phyloP scores from a whole-genome alignment of 2,329 filamentous ascomycete genomes.

The Ophiocordyceps australis region DNA sequence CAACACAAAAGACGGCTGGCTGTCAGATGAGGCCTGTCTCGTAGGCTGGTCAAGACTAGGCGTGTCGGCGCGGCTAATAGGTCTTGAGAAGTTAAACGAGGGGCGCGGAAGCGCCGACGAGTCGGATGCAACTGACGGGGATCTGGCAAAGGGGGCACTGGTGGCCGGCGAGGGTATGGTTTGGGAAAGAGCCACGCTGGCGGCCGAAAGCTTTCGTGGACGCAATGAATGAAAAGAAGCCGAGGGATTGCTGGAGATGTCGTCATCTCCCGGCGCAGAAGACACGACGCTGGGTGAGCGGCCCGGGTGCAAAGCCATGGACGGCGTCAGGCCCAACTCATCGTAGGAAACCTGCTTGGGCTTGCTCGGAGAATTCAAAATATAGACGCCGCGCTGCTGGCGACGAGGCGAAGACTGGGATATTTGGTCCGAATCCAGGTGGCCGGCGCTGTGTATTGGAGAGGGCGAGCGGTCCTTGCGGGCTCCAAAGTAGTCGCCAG shows the following conservation, averaged over 20 bases:
- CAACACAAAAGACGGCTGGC: slow-evolving; percentile 44
- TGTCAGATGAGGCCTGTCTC: slow-evolving; percentile 47
- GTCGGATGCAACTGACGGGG: slow-evolving; percentile 73
- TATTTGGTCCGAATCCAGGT: slow-evolving; percentile 10
- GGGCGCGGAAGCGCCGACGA: slow-evolving; percentile 55
- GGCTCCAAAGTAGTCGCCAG: slow-evolving; percentile 28
- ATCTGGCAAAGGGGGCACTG: slow-evolving; percentile 49
- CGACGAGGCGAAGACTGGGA: slow-evolving; percentile 12
- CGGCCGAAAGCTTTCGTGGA: slow-evolving; percentile 60
- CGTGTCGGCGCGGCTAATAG: slow-evolving; percentile 57
- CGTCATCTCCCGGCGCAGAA: slow-evolving; percentile 56
- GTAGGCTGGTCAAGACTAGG: slow-evolving; percentile 38
- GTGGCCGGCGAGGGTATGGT: slow-evolving; percentile 35
- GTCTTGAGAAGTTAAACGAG: slow-evolving; percentile 86
- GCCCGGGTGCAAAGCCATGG: slow-evolving; percentile 27
- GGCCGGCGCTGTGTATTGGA: slow-evolving; percentile 23
- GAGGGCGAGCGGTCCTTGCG: slow-evolving; percentile 40
- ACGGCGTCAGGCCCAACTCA: slow-evolving; percentile 30
- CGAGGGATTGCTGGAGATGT: slow-evolving; percentile 35
- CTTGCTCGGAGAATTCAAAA: slow-evolving; percentile 24
- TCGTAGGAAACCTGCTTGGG: slow-evolving; percentile 27
- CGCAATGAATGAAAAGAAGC: slow-evolving; percentile 43
- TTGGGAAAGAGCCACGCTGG: slow-evolving; percentile 33
- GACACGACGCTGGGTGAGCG: slow-evolving; percentile 42
- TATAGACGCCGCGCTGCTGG: slow-evolving; percentile 11